A percentile compares a stretch with the other conserved stretches of the same genome.
phyloP scores from a whole-genome alignment of 2,329 filamentous ascomycete genomes.

The Cladosporium sp. region DNA sequence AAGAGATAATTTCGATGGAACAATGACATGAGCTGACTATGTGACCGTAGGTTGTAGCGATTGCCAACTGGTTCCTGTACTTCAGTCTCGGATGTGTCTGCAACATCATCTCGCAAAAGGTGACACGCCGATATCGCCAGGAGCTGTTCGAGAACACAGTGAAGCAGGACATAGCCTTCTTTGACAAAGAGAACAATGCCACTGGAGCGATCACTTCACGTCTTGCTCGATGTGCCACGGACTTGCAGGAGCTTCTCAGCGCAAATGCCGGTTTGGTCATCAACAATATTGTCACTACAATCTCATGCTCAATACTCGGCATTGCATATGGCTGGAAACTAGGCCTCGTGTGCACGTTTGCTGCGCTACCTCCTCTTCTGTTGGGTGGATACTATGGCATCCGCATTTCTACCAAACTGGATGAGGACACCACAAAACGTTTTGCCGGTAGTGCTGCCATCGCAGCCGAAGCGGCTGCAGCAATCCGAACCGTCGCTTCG shows the following conservation, averaged over 20 bases:
- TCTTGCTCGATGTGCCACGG: constrained; percentile 47
- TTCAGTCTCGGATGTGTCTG: constrained; percentile 43
- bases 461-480: constrained; percentile 32
- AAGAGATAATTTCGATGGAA: no score
- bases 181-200: constrained; percentile 45
- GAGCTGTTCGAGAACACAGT: constrained; percentile 31
- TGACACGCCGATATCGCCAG: constrained; percentile 32
- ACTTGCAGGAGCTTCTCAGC: constrained; percentile 49
- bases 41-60: constrained; percentile 37
- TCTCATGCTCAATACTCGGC: constrained; percentile 27
- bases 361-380: constrained; percentile 31
- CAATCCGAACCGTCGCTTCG: constrained; percentile 33
- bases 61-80: constrained; percentile 44
- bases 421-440: constrained; percentile 24
- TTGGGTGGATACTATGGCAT: constrained; percentile 32
- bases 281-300: constrained; percentile 31
- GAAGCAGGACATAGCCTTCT: constrained; percentile 31
- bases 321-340: constrained; percentile 36
- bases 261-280: constrained; percentile 38
- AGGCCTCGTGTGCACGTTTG: constrained; percentile 28
- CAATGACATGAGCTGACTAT: no score
- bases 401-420: constrained; percentile 31
- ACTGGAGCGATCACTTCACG: constrained; percentile 46
- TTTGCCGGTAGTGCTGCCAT: constrained; percentile 33
- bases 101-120: constrained; percentile 44